These are phyloP conservation scores for Crithidia bombi DNA, from an alignment of 208 protist species.

Conservation along the genomic window DNA sequence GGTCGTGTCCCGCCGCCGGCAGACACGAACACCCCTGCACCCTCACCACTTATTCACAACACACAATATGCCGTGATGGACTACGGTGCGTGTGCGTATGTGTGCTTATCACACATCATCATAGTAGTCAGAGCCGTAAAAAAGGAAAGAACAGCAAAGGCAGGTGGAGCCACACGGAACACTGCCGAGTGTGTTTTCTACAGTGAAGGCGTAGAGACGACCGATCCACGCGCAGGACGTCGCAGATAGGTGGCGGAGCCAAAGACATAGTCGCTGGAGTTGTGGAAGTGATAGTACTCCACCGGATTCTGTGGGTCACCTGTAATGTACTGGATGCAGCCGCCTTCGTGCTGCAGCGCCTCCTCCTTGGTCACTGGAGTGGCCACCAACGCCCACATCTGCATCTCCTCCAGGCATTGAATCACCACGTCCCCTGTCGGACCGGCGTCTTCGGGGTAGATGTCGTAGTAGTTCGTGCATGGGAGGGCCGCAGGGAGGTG, in stretches of 20 bases:
- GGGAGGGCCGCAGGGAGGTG: neutral
- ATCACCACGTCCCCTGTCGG: neutral
- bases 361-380: neutral
- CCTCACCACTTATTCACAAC: too few species aligned
- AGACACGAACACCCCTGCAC: too few species aligned
- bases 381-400: neutral
- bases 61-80: too few species aligned
- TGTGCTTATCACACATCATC: too few species aligned
- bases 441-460: conserved; percentile 1
- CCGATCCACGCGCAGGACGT: neutral
- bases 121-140: too few species aligned
- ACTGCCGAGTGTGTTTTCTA: too few species aligned
- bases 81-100: too few species aligned
- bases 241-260: neutral
- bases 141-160: neutral
- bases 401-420: neutral
- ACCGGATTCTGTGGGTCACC: conserved; percentile 3
- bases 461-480: neutral
- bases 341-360: neutral
- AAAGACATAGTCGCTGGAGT: conserved; percentile 3
- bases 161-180: neutral
- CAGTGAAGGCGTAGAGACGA: neutral
- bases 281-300: conserved; percentile 4
- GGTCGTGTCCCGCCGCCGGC: too few species aligned
- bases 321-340: conserved; percentile 2